Conservation (phyloP, 495 filamentous ascomycete genomes). For the Penicillium manginii region DNA sequence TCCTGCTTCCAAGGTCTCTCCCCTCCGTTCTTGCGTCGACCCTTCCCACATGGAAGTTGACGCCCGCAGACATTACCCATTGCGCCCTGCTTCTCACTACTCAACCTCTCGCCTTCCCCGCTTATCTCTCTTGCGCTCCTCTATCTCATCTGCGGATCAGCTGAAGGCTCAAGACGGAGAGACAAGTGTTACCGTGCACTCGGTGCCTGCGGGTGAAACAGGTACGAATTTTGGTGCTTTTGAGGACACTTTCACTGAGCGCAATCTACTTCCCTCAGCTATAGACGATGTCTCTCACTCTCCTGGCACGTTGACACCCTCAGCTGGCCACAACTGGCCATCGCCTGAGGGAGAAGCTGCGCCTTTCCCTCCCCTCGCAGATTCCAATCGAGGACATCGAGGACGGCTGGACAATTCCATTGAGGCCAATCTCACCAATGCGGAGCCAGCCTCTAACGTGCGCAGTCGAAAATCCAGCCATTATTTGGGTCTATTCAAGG, state of each 20-base stretch:
- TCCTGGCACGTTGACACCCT: slow-evolving; percentile 23
- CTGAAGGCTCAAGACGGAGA: slow-evolving; percentile 27
- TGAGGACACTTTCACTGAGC: slow-evolving; percentile 29
- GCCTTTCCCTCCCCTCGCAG: slow-evolving; percentile 25
- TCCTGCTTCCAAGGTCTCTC: slow-evolving; percentile 43
- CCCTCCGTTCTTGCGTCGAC: slow-evolving; percentile 36
- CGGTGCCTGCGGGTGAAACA: slow-evolving; percentile 25
- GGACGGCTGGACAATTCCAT: slow-evolving; percentile 78
- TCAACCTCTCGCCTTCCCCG: slow-evolving; percentile 31
- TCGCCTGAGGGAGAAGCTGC: slow-evolving; percentile 21
- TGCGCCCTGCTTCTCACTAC: slow-evolving; percentile 37
- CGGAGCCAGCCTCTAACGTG: slow-evolving; percentile 71
- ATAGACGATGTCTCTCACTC: slow-evolving; percentile 34
- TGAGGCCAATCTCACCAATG: slow-evolving; percentile 74
- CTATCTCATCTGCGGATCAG: slow-evolving; percentile 32
- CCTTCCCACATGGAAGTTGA: slow-evolving; percentile 51
- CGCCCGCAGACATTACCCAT: slow-evolving; percentile 43
- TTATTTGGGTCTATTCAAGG: slow-evolving; percentile 88
- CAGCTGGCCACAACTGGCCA: slow-evolving; percentile 24
- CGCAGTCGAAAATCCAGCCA: slow-evolving; percentile 95
- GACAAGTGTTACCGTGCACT: slow-evolving; percentile 15
- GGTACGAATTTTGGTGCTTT: slow-evolving; percentile 26
- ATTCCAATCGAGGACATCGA: slow-evolving; percentile 47
- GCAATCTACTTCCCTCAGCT: slow-evolving; percentile 35
- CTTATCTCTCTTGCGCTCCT: slow-evolving; percentile 35